These are phyloP conservation scores for Colletotrichum neosansevieriae DNA, from an alignment of 2,329 filamentous ascomycete genomes.

Conservation along the genomic window DNA sequence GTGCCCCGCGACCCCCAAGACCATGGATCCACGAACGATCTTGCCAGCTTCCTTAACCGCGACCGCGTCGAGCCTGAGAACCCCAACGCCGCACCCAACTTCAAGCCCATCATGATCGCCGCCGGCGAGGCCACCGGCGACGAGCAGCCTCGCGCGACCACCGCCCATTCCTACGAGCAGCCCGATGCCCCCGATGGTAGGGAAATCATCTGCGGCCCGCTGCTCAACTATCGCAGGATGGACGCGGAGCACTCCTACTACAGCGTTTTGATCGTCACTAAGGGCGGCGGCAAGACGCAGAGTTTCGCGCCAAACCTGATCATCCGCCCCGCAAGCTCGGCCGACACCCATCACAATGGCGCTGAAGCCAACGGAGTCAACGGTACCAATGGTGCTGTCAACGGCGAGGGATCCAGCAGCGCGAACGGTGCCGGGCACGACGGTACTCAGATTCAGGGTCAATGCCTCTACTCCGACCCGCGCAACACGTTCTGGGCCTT, in stretches of 20 bases:
- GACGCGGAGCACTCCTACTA: conserved; percentile 80
- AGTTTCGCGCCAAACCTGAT: conserved; percentile 70
- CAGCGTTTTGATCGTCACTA: conserved; percentile 86
- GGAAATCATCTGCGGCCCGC: conserved; percentile 77
- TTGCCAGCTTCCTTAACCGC: conserved; percentile 68
- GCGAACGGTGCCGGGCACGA: conserved; percentile 41
- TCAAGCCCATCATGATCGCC: conserved; percentile 64
- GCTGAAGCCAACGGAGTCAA: conserved; percentile 47
- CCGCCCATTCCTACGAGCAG: conserved; percentile 35
- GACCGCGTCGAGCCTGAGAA: conserved; percentile 60
- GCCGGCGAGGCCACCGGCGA: conserved; percentile 51
- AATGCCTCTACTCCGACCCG: conserved; percentile 73
- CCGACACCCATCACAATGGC: conserved; percentile 39
- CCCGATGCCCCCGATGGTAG: conserved; percentile 56
- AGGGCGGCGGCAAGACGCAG: conserved; percentile 73
- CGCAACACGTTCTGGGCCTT: conserved; percentile 94
- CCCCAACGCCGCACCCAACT: conserved; percentile 50
- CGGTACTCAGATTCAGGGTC: conserved; percentile 57
- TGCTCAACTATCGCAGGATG: conserved; percentile 84
- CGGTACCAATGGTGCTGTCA: conserved; percentile 49
- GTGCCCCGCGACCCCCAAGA: conserved; percentile 56
- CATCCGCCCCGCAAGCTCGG: conserved; percentile 58
- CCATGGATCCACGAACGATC: conserved; percentile 60
- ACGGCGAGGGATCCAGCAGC: conserved; percentile 44
- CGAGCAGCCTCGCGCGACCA: conserved; percentile 37